These are phyloP conservation scores for Leccinum rimulosum DNA, from an alignment of 768 basidiomycete genomes.

Conservation along the genomic window DNA sequence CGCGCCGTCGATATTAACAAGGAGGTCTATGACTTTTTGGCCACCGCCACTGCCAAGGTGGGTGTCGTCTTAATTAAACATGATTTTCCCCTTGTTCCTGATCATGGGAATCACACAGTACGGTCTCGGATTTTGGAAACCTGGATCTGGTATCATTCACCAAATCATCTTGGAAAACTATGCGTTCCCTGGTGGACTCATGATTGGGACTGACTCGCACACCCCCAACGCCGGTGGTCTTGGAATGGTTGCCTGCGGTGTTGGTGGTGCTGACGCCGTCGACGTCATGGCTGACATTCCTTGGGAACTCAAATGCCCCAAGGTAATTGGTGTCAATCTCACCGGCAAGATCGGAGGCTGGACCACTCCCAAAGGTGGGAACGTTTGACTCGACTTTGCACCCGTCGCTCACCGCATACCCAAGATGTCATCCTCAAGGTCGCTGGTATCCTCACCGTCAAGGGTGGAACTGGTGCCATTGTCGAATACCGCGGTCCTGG, in stretches of 20 bases:
- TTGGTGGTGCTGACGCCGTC: constrained; percentile 98
- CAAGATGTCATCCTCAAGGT: constrained; percentile 98
- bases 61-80: constrained; percentile 12
- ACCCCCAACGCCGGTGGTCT: constrained; percentile 99
- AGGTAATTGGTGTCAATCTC: constrained; percentile 96
- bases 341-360: constrained; percentile 94
- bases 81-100: not conserved
- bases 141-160: constrained; percentile 98
- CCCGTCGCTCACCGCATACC: constrained; percentile 9
- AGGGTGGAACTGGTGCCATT: constrained; percentile 98
- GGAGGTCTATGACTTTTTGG: constrained; percentile 99
- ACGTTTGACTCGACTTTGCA: not conserved
- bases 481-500: constrained; percentile 96
- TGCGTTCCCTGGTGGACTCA: constrained; percentile 97
- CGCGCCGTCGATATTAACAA: constrained; percentile 92
- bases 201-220: constrained; percentile 99
- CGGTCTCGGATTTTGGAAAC: constrained; percentile 99
- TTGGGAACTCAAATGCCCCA: constrained; percentile 99
- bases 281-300: constrained; percentile 98
- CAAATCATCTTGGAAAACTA: constrained; percentile 99
- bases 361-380: constrained; percentile 93
- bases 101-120: constrained; percentile 49
- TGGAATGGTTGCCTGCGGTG: constrained; percentile 99
- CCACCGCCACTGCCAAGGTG: constrained; percentile 92
- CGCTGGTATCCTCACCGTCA: constrained; percentile 97